Evolutionary conservation across 805 yeast genomes (phyloP).

Genomic region (Cyberlindnera xishuangbannaensis): DNA sequence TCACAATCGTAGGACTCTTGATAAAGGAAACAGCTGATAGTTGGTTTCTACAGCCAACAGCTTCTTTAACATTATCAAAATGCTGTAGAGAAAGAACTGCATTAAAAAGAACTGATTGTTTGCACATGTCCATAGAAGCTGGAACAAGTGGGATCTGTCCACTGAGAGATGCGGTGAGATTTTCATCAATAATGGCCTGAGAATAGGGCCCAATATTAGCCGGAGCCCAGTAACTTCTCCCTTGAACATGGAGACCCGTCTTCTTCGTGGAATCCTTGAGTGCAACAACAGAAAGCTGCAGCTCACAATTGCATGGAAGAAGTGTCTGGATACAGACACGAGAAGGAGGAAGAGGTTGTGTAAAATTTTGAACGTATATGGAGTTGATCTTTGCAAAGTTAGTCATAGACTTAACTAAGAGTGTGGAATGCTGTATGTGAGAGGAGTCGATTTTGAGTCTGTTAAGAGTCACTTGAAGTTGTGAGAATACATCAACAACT

Average conservation of each 20-base stretch:
- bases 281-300: constrained; percentile 60
- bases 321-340: constrained; percentile 74
- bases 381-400: constrained; percentile 57
- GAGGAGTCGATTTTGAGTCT: constrained; percentile 31
- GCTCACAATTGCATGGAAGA: constrained; percentile 31
- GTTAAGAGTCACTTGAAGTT: constrained; percentile 32
- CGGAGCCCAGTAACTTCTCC: constrained; percentile 97
- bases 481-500: constrained; percentile 41
- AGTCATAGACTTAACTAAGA: constrained; percentile 59
- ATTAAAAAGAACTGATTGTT: constrained; percentile 27
- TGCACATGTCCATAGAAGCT: constrained; percentile 48
- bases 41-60: constrained; percentile 41
- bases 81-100: constrained; percentile 67
- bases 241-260: constrained; percentile 82
- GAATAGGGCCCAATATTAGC: constrained; percentile 98
- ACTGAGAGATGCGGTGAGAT: constrained; percentile 56
- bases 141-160: constrained; percentile 93
- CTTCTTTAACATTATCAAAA: constrained; percentile 54
- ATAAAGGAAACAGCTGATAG: constrained; percentile 52
- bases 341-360: constrained; percentile 73
- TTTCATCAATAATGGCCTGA: constrained; percentile 57
- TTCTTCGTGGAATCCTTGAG: constrained; percentile 34
- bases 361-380: constrained; percentile 53
- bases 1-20: constrained; percentile 29
- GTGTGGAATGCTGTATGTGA: constrained; percentile 52